Evolutionary conservation across 2,329 filamentous ascomycete species (phyloP).

Genomic region (Penicillium glabrum): DNA sequence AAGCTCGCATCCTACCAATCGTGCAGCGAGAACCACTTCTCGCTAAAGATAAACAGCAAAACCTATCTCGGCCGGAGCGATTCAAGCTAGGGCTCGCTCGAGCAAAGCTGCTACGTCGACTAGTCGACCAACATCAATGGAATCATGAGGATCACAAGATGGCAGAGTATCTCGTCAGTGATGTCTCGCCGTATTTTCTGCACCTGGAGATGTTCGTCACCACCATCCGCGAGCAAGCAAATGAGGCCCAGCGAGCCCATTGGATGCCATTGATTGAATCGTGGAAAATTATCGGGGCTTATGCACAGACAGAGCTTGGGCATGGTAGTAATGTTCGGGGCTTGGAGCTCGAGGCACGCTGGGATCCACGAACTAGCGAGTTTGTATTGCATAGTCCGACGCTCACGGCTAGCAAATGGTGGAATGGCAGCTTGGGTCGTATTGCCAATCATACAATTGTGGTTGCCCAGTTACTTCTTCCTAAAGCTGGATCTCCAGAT

Average conservation of each 20-base stretch:
- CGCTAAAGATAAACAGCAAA: slow-evolving; percentile 51
- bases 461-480: slow-evolving; percentile 52
- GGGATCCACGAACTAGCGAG: slow-evolving; percentile 46
- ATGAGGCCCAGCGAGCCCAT: slow-evolving; percentile 47
- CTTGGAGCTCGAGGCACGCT: slow-evolving; percentile 50
- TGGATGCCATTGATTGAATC: slow-evolving; percentile 52
- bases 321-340: slow-evolving; percentile 55
- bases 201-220: slow-evolving; percentile 54
- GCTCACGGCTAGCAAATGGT: slow-evolving; percentile 56
- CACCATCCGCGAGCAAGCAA: slow-evolving; percentile 52
- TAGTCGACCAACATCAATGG: slow-evolving; percentile 49
- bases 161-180: slow-evolving; percentile 54
- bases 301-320: slow-evolving; percentile 54
- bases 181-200: slow-evolving; percentile 55
- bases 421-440: slow-evolving; percentile 54
- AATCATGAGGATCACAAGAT: slow-evolving; percentile 52
- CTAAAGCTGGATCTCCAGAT: slow-evolving; percentile 25
- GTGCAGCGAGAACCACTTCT: slow-evolving; percentile 51
- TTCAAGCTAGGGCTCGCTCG: slow-evolving; percentile 55
- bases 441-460: slow-evolving; percentile 59
- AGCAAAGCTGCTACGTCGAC: slow-evolving; percentile 51
- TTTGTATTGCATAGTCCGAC: slow-evolving; percentile 55
- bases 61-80: slow-evolving; percentile 52
- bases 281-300: slow-evolving; percentile 53
- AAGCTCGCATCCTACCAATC: slow-evolving; percentile 47